Conservation (phyloP, 2,329 filamentous ascomycete species). For the Phialophora expanda region DNA sequence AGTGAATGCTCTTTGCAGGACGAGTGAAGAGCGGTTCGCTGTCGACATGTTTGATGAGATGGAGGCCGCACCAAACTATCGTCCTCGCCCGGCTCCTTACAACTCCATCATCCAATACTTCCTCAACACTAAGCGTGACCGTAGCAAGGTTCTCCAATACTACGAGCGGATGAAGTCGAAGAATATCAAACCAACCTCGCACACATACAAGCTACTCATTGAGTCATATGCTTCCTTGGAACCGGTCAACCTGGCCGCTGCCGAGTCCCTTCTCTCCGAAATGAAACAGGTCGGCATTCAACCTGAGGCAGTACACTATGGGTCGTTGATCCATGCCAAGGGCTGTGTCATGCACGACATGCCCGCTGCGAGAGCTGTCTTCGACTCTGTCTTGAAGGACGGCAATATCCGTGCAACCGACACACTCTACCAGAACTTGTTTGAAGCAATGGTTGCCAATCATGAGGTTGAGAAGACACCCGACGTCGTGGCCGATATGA, state of each 20-base stretch:
- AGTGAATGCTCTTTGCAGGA: slow-evolving; percentile 94
- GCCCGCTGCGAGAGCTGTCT: slow-evolving; percentile 77
- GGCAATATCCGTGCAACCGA: slow-evolving; percentile 72
- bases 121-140: slow-evolving; percentile 94
- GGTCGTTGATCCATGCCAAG: slow-evolving; percentile 91
- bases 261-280: slow-evolving; percentile 78
- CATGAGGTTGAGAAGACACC: slow-evolving; percentile 80
- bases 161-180: slow-evolving; percentile 91
- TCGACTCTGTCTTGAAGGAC: slow-evolving; percentile 77
- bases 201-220: slow-evolving; percentile 97
- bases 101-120: slow-evolving; percentile 99
- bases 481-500: slow-evolving; percentile 76
- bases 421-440: slow-evolving; percentile 93
- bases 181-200: slow-evolving; percentile 86
- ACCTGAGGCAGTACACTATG: slow-evolving; percentile 93
- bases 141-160: slow-evolving; percentile 89
- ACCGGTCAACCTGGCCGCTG: slow-evolving; percentile 84
- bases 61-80: slow-evolving; percentile 99
- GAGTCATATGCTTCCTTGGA: slow-evolving; percentile 95
- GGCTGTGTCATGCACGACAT: slow-evolving; percentile 94
- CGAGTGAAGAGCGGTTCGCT: slow-evolving; percentile 96
- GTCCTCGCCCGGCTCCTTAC: slow-evolving; percentile 94
- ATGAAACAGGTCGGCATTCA: slow-evolving; percentile 75
- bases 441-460: slow-evolving; percentile 96
- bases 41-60: slow-evolving; percentile 99